A percentile compares a stretch with the other conserved stretches of the same genome.
Conservation (phyloP, 139 green algal species). For the Micromonas commoda region DNA sequence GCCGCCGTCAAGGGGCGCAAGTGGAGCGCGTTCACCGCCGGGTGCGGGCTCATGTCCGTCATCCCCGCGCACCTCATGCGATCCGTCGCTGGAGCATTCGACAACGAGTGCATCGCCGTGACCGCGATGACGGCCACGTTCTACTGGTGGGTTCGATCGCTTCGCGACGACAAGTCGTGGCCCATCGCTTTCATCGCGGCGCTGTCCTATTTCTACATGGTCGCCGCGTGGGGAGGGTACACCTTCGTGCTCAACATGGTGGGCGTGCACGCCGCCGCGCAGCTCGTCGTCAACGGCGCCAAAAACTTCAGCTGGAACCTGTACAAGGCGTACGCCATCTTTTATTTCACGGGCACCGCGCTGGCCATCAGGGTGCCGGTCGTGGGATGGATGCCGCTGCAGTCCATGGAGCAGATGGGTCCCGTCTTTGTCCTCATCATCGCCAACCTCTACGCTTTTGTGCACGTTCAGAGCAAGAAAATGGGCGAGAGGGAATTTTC, state of each 20-base stretch:
- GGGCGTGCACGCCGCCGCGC: constrained; percentile 64
- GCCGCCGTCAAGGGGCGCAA: background rate
- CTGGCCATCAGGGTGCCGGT: constrained; percentile 44
- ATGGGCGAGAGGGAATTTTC: background rate
- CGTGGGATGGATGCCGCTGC: constrained; percentile 42
- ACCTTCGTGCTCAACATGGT: constrained; percentile 92
- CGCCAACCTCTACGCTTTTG: constrained; percentile 47
- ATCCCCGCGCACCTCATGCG: constrained; percentile 58
- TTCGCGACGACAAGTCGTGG: constrained; percentile 14
- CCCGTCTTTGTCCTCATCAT: constrained; percentile 45
- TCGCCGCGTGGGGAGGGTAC: constrained; percentile 76
- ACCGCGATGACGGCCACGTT: constrained; percentile 66
- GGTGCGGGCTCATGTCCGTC: constrained; percentile 43
- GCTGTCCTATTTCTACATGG: constrained; percentile 53
- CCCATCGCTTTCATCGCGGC: constrained; percentile 35
- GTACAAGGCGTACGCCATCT: constrained; percentile 30
- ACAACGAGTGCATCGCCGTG: constrained; percentile 82
- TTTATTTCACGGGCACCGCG: constrained; percentile 28
- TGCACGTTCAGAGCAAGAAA: background rate
- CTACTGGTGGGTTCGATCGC: constrained; percentile 43
- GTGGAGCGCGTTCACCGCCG: background rate
- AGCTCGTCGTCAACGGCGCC: constrained; percentile 49
- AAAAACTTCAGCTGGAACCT: constrained; percentile 35
- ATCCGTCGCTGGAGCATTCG: constrained; percentile 56
- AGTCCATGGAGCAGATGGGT: constrained; percentile 44